These are phyloP conservation scores for Oryza meridionalis DNA, from an alignment of 176 grass and related monocot genomes.

Conservation along the genomic window DNA sequence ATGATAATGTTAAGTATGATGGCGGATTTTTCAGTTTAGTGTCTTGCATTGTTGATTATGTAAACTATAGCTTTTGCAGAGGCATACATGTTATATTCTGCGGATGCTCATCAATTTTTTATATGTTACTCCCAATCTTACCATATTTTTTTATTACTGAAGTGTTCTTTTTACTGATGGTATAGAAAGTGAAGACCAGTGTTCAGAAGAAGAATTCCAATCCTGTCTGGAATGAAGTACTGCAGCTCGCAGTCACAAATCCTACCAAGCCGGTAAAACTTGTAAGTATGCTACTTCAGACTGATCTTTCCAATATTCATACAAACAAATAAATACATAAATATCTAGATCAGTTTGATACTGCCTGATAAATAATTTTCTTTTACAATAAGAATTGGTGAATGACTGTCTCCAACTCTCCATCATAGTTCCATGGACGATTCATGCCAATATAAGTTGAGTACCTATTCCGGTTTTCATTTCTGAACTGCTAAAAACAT, in stretches of 20 bases:
- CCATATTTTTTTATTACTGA: conserved; percentile 19
- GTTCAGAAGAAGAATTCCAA: conserved; percentile 81
- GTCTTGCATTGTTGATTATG: not conserved
- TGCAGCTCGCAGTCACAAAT: conserved; percentile 67
- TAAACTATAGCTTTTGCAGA: not conserved
- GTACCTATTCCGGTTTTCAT: not conserved
- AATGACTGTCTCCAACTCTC: not conserved
- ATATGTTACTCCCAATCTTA: not conserved
- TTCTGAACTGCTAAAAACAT: conserved; percentile 12
- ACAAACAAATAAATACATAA: not conserved
- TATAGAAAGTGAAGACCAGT: conserved; percentile 77
- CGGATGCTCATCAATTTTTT: not conserved
- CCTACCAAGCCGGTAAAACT: conserved; percentile 60
- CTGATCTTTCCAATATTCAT: not conserved
- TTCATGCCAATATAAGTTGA: not conserved
- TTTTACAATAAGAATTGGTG: not conserved
- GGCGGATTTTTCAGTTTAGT: not conserved
- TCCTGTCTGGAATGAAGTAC: conserved; percentile 84
- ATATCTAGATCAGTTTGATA: not conserved
- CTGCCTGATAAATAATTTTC: not conserved
- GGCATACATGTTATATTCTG: not conserved
- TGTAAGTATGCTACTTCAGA: conserved; percentile 53
- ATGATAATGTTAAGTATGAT: not conserved
- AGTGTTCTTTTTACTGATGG: conserved; percentile 31
- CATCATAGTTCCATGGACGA: not conserved